These are phyloP conservation scores for Aureobasidium sp. DNA, from an alignment of 2,329 filamentous ascomycete species.

Conservation along the genomic window DNA sequence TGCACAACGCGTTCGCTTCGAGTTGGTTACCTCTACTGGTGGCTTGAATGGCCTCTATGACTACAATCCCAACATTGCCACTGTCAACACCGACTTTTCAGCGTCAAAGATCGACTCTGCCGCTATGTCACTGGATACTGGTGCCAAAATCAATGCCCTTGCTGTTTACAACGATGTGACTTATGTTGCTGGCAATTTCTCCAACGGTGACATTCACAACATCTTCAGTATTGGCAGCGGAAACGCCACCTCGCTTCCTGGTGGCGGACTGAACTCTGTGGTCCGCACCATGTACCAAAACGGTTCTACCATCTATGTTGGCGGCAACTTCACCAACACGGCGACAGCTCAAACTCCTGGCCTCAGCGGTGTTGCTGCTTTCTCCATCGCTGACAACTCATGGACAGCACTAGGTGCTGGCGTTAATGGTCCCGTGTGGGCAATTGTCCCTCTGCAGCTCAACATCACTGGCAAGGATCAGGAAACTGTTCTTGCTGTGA, in stretches of 20 bases:
- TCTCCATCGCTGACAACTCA: constrained; percentile 55
- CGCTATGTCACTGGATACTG: constrained; percentile 57
- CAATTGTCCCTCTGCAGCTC: constrained; percentile 66
- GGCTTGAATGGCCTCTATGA: constrained; percentile 88
- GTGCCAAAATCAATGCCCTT: constrained; percentile 64
- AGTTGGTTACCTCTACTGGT: constrained; percentile 61
- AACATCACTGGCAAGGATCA: constrained; percentile 62
- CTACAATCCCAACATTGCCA: constrained; percentile 59
- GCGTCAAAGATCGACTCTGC: constrained; percentile 69
- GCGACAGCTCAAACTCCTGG: constrained; percentile 51
- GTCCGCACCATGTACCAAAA: constrained; percentile 65
- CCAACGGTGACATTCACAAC: constrained; percentile 58
- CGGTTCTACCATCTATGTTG: constrained; percentile 63
- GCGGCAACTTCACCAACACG: constrained; percentile 75
- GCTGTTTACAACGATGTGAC: constrained; percentile 53
- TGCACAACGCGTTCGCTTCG: constrained; percentile 81
- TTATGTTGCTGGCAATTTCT: constrained; percentile 81
- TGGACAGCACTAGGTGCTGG: constrained; percentile 81
- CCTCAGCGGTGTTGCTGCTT: constrained; percentile 68
- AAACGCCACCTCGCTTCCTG: constrained; percentile 53
- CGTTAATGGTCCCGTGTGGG: constrained; percentile 67
- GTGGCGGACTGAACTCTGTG: constrained; percentile 68
- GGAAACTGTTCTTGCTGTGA: constrained; percentile 70
- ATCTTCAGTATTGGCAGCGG: constrained; percentile 63
- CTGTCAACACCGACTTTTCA: constrained; percentile 55